These are phyloP conservation scores for Hypoxylon intermedium DNA, from an alignment of 495 filamentous ascomycete species.

Conservation along the genomic window DNA sequence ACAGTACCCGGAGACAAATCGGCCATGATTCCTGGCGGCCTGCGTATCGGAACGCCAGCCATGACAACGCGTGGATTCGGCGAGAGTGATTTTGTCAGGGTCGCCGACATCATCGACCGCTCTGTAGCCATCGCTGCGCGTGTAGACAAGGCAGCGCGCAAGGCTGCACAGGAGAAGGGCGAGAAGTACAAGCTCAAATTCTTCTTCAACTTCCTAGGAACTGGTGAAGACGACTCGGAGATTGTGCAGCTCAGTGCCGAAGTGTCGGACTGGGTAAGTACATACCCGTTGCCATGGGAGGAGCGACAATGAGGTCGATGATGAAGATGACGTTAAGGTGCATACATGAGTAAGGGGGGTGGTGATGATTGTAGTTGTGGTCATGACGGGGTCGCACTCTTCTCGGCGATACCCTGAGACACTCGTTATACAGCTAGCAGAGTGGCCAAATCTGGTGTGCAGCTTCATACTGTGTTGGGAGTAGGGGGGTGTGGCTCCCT, in stretches of 20 bases:
- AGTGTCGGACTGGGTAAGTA: slow-evolving; percentile 95
- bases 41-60: slow-evolving; percentile 91
- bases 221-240: slow-evolving; percentile 83
- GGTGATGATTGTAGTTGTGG: slow-evolving; percentile 6
- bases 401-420: not conserved
- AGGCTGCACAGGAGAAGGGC: slow-evolving; percentile 76
- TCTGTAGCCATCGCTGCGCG: slow-evolving; percentile 84
- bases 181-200: slow-evolving; percentile 86
- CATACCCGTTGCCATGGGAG: slow-evolving; percentile 87
- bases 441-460: slow-evolving; percentile 3
- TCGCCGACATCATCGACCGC: slow-evolving; percentile 93
- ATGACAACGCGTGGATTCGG: slow-evolving; percentile 96
- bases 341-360: slow-evolving; percentile 25
- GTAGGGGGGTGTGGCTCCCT: not conserved
- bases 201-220: slow-evolving; percentile 82
- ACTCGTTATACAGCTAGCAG: not conserved
- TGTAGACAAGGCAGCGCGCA: slow-evolving; percentile 79
- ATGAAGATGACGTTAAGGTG: slow-evolving; percentile 34
- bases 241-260: slow-evolving; percentile 86
- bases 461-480: not conserved
- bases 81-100: slow-evolving; percentile 84
- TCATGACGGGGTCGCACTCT: slow-evolving; percentile 1
- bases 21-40: slow-evolving; percentile 87
- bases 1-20: slow-evolving; percentile 96
- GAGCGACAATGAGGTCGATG: slow-evolving; percentile 38